phyloP scores from a whole-genome alignment of 1,284 basidiomycete species.

The Fomitopsis palustris region DNA sequence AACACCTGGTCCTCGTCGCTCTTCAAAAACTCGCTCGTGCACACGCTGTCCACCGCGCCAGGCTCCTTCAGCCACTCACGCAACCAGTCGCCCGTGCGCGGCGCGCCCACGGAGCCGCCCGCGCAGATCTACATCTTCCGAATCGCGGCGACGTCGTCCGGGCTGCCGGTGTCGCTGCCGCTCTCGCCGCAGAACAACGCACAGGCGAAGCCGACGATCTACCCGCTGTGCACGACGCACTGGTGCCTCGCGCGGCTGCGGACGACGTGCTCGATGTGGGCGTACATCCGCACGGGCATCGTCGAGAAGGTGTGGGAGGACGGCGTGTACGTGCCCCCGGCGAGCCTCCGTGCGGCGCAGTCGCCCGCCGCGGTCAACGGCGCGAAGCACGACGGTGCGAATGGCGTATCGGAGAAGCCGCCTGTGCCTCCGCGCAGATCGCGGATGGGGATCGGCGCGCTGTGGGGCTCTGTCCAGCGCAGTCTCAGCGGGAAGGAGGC shows the following conservation, averaged over 20 bases:
- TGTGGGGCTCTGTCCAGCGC: constrained; percentile 33
- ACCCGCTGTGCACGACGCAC: constrained; percentile 72
- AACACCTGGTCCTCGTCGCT: constrained; percentile 52
- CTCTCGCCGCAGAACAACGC: constrained; percentile 20
- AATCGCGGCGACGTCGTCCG: constrained; percentile 35
- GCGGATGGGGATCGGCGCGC: constrained; percentile 28
- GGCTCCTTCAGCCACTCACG: constrained; percentile 20
- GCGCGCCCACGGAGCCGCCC: constrained; percentile 17
- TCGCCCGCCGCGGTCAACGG: constrained; percentile 20
- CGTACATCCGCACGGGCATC: constrained; percentile 79
- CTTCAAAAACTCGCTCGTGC: constrained; percentile 49
- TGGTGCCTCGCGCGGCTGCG: constrained; percentile 81
- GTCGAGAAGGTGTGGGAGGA: constrained; percentile 88
- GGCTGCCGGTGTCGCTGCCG: constrained; percentile 25
- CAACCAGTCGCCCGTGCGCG: constrained; percentile 30
- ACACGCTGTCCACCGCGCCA: constrained; percentile 26
- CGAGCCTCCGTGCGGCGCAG: constrained; percentile 10
- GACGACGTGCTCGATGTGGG: constrained; percentile 89
- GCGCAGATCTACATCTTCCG: constrained; percentile 59
- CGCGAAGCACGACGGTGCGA: constrained; percentile 16
- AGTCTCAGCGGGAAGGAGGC: constrained; percentile 20
- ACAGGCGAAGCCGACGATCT: constrained; percentile 31
- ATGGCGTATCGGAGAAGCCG: constrained; percentile 19
- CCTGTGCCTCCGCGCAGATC: constrained; percentile 28
- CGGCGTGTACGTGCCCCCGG: constrained; percentile 33